Evolutionary conservation across 225 moss, liverwort and hornwort species (phyloP).

Genomic region (Sphagnum tenellum): DNA sequence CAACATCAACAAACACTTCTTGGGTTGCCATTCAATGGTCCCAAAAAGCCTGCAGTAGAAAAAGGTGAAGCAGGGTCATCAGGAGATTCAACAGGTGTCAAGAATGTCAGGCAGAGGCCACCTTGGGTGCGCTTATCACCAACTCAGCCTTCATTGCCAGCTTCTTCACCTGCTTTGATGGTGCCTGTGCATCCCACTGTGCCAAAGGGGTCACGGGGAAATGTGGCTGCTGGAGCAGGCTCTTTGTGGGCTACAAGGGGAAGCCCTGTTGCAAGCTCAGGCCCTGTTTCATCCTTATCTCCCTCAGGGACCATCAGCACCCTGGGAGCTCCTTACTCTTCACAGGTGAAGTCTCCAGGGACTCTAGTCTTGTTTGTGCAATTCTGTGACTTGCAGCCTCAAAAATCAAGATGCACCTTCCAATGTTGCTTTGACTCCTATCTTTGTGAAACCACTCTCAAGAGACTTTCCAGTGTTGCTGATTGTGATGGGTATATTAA

Average conservation of each 20-base stretch:
- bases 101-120: conserved; percentile 40
- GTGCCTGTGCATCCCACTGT: conserved; percentile 67
- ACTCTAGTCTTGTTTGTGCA: too few relatives aligned
- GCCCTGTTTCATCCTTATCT: conserved; percentile 34
- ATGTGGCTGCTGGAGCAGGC: conserved; percentile 32
- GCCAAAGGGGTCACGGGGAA: conserved; percentile 34
- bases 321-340: conserved; percentile 25
- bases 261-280: conserved; percentile 45
- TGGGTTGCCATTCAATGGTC: conserved; percentile 35
- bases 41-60: conserved; percentile 15
- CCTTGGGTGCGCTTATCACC: conserved; percentile 55
- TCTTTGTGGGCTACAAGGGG: conserved; percentile 27
- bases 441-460: not conserved
- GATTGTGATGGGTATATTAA: too few relatives aligned
- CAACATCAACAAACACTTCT: conserved; percentile 56
- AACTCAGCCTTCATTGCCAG: conserved; percentile 27
- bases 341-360: conserved; percentile 22
- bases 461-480: too few relatives aligned
- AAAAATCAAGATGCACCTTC: not conserved
- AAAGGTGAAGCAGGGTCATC: conserved; percentile 24
- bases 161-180: conserved; percentile 49
- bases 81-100: conserved; percentile 24
- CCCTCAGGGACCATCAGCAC: conserved; percentile 26
- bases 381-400: too few relatives aligned
- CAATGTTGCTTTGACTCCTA: not conserved